phyloP scores from a whole-genome alignment of 345 rosid species.

The Lagerstroemia speciosa region DNA sequence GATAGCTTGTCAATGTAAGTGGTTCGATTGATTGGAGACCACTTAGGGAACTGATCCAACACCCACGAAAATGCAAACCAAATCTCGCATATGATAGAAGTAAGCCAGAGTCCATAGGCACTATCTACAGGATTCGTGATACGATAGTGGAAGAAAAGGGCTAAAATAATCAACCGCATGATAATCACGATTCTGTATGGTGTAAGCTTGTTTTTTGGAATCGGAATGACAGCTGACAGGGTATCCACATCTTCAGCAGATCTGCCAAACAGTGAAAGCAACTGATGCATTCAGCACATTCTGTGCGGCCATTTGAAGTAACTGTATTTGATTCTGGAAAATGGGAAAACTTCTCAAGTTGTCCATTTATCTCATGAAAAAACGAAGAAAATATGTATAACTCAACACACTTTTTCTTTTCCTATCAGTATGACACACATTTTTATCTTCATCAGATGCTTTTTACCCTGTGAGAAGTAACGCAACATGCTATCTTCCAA shows the following conservation, averaged over 20 bases:
- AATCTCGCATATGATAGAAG: constrained; percentile 96
- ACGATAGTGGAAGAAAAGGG: constrained; percentile 89
- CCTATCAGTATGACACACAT: neutral
- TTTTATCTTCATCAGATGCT: too few relatives aligned
- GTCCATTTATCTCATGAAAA: neutral
- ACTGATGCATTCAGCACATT: neutral
- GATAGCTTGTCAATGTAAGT: constrained; percentile 65
- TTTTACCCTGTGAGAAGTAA: neutral
- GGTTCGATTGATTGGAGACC: constrained; percentile 75
- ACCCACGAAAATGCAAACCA: constrained; percentile 99
- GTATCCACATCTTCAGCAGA: constrained; percentile 50
- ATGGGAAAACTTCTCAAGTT: neutral
- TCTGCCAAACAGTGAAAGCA: constrained; percentile 29
- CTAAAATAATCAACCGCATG: constrained; percentile 69
- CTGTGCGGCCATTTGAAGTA: neutral
- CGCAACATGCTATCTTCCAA: neutral
- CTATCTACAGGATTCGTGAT: constrained; percentile 89
- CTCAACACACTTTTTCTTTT: neutral
- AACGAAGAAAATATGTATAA: neutral
- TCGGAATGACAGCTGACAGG: constrained; percentile 57
- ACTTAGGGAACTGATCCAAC: constrained; percentile 98
- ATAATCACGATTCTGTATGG: constrained; percentile 76
- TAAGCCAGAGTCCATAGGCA: constrained; percentile 75
- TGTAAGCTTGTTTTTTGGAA: constrained; percentile 56
- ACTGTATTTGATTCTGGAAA: neutral